A percentile compares a stretch with the other conserved stretches of the same genome.
Conservation (phyloP, 192 early-diverging fungal genomes). For the Mortierella hygrophila region DNA sequence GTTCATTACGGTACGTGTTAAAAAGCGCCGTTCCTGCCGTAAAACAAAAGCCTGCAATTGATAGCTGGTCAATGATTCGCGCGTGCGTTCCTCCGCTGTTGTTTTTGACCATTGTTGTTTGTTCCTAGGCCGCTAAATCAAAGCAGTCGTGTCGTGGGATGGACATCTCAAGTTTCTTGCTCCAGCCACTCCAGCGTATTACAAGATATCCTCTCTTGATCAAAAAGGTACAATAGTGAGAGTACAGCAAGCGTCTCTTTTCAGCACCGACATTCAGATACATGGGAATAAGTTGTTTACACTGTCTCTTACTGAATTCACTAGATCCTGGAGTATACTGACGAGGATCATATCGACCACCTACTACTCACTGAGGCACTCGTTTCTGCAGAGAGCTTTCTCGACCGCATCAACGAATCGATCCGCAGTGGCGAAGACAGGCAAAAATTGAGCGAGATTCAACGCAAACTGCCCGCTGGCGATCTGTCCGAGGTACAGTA, state of each 20-base stretch:
- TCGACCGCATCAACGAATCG: slow-evolving; percentile 90
- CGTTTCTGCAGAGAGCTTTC: slow-evolving; percentile 74
- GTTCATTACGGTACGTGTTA: slow-evolving; percentile 64
- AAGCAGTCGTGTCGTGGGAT: slow-evolving; percentile 75
- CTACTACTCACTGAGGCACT: slow-evolving; percentile 72
- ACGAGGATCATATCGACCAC: slow-evolving; percentile 83
- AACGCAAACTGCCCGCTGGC: slow-evolving; percentile 70
- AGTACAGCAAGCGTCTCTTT: not conserved
- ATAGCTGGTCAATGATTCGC: slow-evolving; percentile 74
- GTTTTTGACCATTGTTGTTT: slow-evolving; percentile 12
- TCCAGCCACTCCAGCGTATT: slow-evolving; percentile 94
- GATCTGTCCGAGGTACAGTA: slow-evolving; percentile 57
- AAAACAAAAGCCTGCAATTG: slow-evolving; percentile 63
- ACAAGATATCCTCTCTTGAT: slow-evolving; percentile 94
- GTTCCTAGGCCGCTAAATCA: slow-evolving; percentile 63
- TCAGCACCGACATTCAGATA: not conserved
- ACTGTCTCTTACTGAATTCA: not conserved
- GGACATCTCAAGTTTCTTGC: slow-evolving; percentile 83
- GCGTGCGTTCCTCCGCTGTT: not conserved
- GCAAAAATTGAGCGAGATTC: slow-evolving; percentile 69
- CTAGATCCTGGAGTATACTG: slow-evolving; percentile 83
- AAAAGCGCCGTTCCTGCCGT: slow-evolving; percentile 64
- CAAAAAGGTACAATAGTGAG: slow-evolving; percentile 65
- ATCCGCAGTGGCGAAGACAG: slow-evolving; percentile 70
- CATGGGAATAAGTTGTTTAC: not conserved